Percentiles rank a stretch among this genome's conserved stretches.
phyloP scores from a whole-genome alignment of 73 alveolate species.

The Paramecium sexaurelia region DNA sequence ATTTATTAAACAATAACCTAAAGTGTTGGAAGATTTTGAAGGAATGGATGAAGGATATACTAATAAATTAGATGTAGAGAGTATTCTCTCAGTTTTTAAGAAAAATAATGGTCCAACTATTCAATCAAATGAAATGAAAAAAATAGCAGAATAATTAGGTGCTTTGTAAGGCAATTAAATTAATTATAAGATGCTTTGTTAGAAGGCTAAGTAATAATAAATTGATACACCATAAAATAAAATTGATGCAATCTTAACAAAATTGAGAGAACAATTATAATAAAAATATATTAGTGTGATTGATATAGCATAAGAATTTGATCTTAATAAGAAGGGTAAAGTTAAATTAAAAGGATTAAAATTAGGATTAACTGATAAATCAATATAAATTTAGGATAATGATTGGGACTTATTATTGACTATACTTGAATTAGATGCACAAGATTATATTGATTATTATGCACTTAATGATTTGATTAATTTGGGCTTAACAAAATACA shows the following conservation, averaged over 20 bases:
- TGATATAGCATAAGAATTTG: neutral
- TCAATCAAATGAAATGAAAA: neutral
- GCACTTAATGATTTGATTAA: neutral
- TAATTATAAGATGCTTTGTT: neutral
- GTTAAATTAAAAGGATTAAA: neutral
- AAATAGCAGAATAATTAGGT: neutral
- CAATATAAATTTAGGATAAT: neutral
- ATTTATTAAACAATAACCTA: neutral
- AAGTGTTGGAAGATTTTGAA: neutral
- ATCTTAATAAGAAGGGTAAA: neutral
- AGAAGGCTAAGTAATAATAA: neutral
- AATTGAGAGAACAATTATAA: neutral
- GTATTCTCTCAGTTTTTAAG: neutral
- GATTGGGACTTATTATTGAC: slow-evolving; percentile 44
- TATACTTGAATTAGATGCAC: neutral
- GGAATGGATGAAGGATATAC: neutral
- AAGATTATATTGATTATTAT: slow-evolving; percentile 7
- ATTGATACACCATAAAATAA: neutral
- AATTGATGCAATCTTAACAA: neutral
- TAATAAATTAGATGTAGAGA: neutral
- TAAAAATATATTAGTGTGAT: neutral
- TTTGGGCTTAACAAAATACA: neutral
- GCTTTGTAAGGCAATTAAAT: neutral
- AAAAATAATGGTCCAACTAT: neutral
- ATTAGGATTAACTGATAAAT: neutral